Evolutionary conservation across 176 grass and related monocot genomes (phyloP).

Genomic region (Puya raimondii): DNA sequence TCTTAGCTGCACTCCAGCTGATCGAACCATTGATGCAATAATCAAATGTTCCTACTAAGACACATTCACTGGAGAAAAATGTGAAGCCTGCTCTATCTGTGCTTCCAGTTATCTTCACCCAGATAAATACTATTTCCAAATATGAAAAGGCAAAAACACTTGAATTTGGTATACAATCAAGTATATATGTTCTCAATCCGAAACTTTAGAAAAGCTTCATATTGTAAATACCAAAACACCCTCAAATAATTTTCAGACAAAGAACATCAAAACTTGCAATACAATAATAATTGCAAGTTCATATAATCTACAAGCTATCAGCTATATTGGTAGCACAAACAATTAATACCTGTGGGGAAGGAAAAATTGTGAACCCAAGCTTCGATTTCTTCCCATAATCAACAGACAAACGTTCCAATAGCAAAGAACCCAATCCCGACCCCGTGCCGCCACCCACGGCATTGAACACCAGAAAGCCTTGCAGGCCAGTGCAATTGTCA

Average conservation of each 20-base stretch:
- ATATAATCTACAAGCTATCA: neutral
- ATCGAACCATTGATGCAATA: neutral
- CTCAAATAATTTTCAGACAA: neutral
- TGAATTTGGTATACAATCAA: too few relatives aligned
- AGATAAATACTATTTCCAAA: too few relatives aligned
- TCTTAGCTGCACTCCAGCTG: neutral
- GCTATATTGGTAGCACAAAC: neutral
- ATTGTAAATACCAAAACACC: neutral
- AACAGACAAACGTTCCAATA: conserved; percentile 87
- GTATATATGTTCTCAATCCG: too few relatives aligned
- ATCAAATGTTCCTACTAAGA: too few relatives aligned
- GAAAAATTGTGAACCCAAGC: conserved; percentile 97
- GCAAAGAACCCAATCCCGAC: conserved; percentile 82
- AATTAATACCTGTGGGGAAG: conserved; percentile 70
- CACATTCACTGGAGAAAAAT: too few relatives aligned
- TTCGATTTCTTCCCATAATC: conserved; percentile 98
- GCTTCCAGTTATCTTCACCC: too few relatives aligned
- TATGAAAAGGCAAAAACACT: too few relatives aligned
- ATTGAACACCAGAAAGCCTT: conserved; percentile 94
- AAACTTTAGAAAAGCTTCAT: neutral
- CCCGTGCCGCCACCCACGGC: conserved; percentile 93
- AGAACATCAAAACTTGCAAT: conserved; percentile 1
- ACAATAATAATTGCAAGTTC: neutral
- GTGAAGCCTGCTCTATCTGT: too few relatives aligned
- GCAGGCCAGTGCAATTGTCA: conserved; percentile 93